A percentile compares a stretch with the other conserved stretches of the same genome.
Conservation (phyloP, 2,329 filamentous ascomycete species). For the Scedosporium aurantiacum region DNA sequence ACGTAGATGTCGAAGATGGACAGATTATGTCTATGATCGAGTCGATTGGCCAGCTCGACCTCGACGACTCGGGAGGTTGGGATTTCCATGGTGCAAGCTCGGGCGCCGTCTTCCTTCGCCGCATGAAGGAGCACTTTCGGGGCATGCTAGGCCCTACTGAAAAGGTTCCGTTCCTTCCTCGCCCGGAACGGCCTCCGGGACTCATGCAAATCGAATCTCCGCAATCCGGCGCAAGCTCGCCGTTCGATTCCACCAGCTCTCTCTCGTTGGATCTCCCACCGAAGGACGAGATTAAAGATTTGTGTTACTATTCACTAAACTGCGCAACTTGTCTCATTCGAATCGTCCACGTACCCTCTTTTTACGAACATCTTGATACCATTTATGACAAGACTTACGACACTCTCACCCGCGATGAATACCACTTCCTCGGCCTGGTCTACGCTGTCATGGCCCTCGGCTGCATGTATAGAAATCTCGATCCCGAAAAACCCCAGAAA, state of each 20-base stretch:
- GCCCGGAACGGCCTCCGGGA: conserved; percentile 35
- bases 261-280: conserved; percentile 59
- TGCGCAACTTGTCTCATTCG: conserved; percentile 50
- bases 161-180: conserved; percentile 46
- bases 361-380: conserved; percentile 64
- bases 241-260: conserved; percentile 41
- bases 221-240: conserved; percentile 51
- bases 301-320: conserved; percentile 45
- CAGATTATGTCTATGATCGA: conserved; percentile 91
- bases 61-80: conserved; percentile 85
- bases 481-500: conserved; percentile 37
- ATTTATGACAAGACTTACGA: conserved; percentile 63
- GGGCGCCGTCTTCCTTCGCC: conserved; percentile 74
- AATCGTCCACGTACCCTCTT: conserved; percentile 71
- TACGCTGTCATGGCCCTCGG: conserved; percentile 63
- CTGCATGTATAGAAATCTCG: conserved; percentile 56
- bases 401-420: conserved; percentile 51
- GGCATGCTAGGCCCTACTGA: conserved; percentile 58
- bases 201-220: conserved; percentile 58
- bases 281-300: conserved; percentile 39
- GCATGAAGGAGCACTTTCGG: conserved; percentile 80
- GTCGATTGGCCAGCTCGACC: conserved; percentile 78
- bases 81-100: conserved; percentile 94
- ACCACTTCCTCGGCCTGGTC: conserved; percentile 57
- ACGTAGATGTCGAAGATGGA: conserved; percentile 34